Conservation (phyloP, 73 alveolate species). For the Stentor coeruleus region DNA sequence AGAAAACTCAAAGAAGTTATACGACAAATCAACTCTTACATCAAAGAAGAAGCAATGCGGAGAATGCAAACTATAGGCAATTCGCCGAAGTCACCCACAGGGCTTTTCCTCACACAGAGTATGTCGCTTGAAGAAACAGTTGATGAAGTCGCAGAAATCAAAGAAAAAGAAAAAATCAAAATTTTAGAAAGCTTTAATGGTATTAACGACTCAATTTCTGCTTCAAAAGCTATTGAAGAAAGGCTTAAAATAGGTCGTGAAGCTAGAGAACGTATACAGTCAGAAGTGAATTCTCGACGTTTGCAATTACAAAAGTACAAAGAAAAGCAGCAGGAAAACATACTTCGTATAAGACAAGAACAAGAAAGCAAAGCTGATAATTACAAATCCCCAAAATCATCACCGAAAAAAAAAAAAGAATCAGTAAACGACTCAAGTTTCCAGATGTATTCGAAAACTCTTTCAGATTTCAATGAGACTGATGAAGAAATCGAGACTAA, state of each 20-base stretch:
- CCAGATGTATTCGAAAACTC: neutral
- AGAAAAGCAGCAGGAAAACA: neutral
- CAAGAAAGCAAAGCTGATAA: neutral
- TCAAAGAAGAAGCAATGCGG: neutral
- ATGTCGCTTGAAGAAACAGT: neutral
- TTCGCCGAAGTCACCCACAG: neutral
- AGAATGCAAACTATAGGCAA: neutral
- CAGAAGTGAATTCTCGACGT: neutral
- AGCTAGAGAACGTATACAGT: neutral
- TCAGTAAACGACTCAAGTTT: no score
- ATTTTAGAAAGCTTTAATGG: neutral
- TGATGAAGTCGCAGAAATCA: constrained; percentile 2
- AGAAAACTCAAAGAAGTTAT: neutral
- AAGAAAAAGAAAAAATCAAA: neutral
- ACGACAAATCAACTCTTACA: constrained; percentile 1
- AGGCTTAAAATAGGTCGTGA: neutral
- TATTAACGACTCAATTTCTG: neutral
- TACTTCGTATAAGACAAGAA: no score
- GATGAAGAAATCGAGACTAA: neutral
- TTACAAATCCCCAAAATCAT: neutral
- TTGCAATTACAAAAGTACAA: neutral
- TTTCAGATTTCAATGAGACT: neutral
- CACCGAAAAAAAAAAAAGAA: neutral
- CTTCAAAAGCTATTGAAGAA: neutral
- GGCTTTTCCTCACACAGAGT: neutral